Evolutionary conservation across 2,329 filamentous ascomycete genomes (phyloP).

Genomic region (Penicillium sp.): DNA sequence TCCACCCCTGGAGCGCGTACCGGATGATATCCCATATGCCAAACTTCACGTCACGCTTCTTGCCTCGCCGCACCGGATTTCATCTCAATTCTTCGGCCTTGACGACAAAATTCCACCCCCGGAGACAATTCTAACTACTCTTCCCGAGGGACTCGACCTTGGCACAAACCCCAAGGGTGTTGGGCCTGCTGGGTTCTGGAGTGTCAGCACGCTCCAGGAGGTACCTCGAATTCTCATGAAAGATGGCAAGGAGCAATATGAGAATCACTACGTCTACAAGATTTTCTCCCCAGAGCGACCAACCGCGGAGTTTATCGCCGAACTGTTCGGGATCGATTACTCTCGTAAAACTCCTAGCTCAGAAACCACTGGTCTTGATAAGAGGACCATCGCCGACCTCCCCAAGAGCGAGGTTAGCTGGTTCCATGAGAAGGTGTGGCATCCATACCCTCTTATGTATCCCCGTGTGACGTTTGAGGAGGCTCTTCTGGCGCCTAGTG

Average conservation of each 20-base stretch:
- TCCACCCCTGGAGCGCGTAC: slow-evolving; percentile 48
- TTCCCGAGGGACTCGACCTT: slow-evolving; percentile 55
- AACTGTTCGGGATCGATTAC: slow-evolving; percentile 49
- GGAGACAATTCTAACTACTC: slow-evolving; percentile 77
- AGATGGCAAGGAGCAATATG: slow-evolving; percentile 14
- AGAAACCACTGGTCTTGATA: slow-evolving; percentile 4
- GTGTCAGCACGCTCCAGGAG: slow-evolving; percentile 70
- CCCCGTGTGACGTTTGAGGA: slow-evolving; percentile 88
- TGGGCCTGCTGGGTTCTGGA: slow-evolving; percentile 79
- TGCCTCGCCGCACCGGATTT: slow-evolving; percentile 72
- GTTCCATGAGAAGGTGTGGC: slow-evolving; percentile 75
- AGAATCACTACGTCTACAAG: slow-evolving; percentile 63
- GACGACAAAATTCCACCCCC: slow-evolving; percentile 56
- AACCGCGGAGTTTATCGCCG: slow-evolving; percentile 48
- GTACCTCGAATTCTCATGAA: slow-evolving; percentile 57
- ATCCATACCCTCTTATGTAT: slow-evolving; percentile 82
- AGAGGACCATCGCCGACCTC: slow-evolving; percentile 35
- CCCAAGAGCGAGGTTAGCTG: slow-evolving; percentile 62
- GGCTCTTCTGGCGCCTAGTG: slow-evolving; percentile 56
- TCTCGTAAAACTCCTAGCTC: slow-evolving; percentile 6
- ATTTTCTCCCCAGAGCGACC: slow-evolving; percentile 61
- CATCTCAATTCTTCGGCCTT: slow-evolving; percentile 70
- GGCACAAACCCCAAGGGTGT: slow-evolving; percentile 53
- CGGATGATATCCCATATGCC: slow-evolving; percentile 82
- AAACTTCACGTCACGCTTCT: slow-evolving; percentile 88